Evolutionary conservation across 345 rosid species (phyloP).

Genomic region (Hibiscus mutabilis): DNA sequence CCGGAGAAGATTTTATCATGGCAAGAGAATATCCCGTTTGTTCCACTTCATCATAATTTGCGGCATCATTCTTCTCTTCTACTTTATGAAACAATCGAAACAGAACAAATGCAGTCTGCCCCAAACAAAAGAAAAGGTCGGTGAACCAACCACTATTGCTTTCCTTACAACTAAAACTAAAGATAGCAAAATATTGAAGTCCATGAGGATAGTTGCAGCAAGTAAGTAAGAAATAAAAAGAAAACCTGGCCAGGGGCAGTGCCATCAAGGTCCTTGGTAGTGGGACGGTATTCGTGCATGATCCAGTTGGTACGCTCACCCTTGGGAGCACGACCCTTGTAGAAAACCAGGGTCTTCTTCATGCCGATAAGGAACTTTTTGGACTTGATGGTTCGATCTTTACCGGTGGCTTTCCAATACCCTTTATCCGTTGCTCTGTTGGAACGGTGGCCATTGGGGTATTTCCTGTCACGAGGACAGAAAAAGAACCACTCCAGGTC

Average conservation of each 20-base stretch:
- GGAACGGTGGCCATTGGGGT: conserved; percentile 97
- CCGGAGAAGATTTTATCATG: neutral
- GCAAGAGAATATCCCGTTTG: neutral
- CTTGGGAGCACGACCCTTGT: conserved; percentile 89
- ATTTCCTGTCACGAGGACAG: conserved; percentile 85
- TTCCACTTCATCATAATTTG: neutral
- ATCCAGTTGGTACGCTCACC: conserved; percentile 88
- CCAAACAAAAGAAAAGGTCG: neutral
- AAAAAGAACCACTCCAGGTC: conserved; percentile 97
- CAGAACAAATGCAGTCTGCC: neutral
- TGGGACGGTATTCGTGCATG: conserved; percentile 91
- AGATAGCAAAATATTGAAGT: neutral
- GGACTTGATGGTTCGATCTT: conserved; percentile 75
- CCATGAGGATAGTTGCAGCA: neutral
- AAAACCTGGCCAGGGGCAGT: conserved; percentile 77
- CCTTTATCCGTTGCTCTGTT: conserved; percentile 95
- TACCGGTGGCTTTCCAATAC: conserved; percentile 96
- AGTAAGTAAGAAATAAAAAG: neutral
- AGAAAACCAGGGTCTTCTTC: conserved; percentile 93
- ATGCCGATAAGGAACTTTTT: conserved; percentile 59
- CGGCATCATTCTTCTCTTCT: neutral
- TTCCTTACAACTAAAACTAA: neutral
- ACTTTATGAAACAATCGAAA: neutral
- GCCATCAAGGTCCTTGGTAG: conserved; percentile 67
- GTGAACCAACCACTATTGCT: too few species aligned